phyloP scores from a whole-genome alignment of 164 flowering plant species.

The Brasenia schreberi region DNA sequence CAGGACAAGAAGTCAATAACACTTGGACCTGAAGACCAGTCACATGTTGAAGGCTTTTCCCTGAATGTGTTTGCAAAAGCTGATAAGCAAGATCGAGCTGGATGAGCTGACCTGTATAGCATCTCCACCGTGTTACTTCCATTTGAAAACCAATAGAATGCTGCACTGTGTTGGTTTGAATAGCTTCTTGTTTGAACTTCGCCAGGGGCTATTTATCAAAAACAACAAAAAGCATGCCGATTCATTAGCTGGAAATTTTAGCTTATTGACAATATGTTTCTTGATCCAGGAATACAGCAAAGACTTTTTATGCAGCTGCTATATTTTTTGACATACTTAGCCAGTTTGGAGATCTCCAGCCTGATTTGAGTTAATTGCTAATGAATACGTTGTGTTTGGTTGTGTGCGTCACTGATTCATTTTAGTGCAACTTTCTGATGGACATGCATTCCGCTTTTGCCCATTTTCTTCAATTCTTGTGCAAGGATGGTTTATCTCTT shows the following conservation, averaged over 20 bases:
- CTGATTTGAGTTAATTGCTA: conserved; percentile 41
- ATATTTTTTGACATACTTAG: conserved; percentile 66
- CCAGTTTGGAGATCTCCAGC: conserved; percentile 63
- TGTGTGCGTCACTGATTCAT: too few relatives aligned
- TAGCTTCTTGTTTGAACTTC: neutral
- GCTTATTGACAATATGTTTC: neutral
- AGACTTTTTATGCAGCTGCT: conserved; percentile 79
- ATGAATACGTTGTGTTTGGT: neutral
- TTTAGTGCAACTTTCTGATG: neutral
- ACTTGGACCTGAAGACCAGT: conserved; percentile 51
- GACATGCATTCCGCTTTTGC: neutral
- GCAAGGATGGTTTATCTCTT: neutral
- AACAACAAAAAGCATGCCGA: neutral
- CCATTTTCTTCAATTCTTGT: neutral
- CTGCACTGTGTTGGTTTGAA: neutral
- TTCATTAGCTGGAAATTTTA: neutral
- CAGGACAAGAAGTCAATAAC: conserved; percentile 62
- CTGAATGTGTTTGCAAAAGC: conserved; percentile 62
- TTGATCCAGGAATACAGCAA: conserved; percentile 56
- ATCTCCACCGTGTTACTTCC: neutral
- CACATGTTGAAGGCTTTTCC: conserved; percentile 67
- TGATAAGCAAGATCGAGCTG: conserved; percentile 85
- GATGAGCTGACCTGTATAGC: conserved; percentile 59
- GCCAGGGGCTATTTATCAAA: neutral
- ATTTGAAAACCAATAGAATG: neutral